Evolutionary conservation across 176 grass and related monocot genomes (phyloP), one percentile per base, ranked within the genome.

Genomic region (Carex scoparia): DNA sequence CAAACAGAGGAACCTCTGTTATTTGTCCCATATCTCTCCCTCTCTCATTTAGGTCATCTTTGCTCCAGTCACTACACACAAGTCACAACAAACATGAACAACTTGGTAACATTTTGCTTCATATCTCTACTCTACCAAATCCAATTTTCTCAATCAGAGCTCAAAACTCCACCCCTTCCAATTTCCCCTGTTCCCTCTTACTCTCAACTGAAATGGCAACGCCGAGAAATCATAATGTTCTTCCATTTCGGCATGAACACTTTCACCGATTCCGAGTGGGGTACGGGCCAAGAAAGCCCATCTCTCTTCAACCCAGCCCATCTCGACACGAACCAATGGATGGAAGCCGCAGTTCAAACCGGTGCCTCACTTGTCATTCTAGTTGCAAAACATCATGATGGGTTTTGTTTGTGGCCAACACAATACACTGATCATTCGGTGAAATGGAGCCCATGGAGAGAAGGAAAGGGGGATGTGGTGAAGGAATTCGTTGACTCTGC

Each of bases 171-270:
- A 53, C 95, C 95, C 60, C 88, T 95, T 30, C 93, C 91, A 51
- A 57, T 94, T 59, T 84, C 70, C 46, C 93, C 95, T 27, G 23
- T 95, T 40, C 95, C 95, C n/a, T 85, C 87, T 46, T 91, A 87
- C 75, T 18, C 95, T 84, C 95, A 98, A 84, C 89, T 98, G 18
- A 74, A 15, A 65, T 98, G 95, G 95, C 93, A 94, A 55, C 93
- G 95, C 1, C 93, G 93, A 0, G 93, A 95, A 90, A 68, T 98
- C 80, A 94, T 98, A 89, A 90, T 95, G 95, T 98, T 98, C 90
- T 98, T 98, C 83, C 95, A 98, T 86, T 98, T 98, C 88, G 93
- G 95, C 60, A 89, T 95, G 95, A 98, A 98, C 95, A 98, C 95
- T 27, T 98, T 98, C 93, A 94, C 95, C 7, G 85, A 89, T 91